These are phyloP conservation scores for Amphirosellinia nigrospora DNA, from an alignment of 495 filamentous ascomycete genomes.

Conservation along the genomic window DNA sequence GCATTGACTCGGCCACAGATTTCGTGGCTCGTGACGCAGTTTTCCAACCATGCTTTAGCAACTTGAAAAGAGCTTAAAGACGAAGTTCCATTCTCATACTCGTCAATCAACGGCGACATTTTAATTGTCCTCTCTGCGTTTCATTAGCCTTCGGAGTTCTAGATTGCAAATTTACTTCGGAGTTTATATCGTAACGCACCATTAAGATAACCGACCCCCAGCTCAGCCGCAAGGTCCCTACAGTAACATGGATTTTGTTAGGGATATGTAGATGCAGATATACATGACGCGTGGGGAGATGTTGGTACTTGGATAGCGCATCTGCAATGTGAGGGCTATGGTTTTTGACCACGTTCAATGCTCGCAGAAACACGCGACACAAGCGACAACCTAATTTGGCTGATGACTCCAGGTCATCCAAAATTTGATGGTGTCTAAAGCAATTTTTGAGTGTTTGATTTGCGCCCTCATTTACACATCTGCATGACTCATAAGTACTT, in stretches of 20 bases:
- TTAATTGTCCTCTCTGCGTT: neutral
- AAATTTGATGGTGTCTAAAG: neutral
- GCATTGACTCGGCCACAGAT: neutral
- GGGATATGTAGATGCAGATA: conserved; percentile 1
- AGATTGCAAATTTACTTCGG: neutral
- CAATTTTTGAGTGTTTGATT: neutral
- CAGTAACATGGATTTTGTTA: neutral
- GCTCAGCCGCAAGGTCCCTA: neutral
- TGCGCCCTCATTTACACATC: neutral
- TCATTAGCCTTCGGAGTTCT: neutral
- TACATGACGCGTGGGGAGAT: neutral
- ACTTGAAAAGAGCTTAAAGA: neutral
- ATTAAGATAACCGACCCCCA: neutral
- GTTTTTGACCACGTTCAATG: conserved; percentile 4
- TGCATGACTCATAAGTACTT: neutral
- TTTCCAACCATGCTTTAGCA: neutral
- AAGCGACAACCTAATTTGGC: neutral
- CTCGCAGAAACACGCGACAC: neutral
- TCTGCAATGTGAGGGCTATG: neutral
- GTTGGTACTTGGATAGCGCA: neutral
- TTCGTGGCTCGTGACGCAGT: neutral
- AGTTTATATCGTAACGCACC: neutral
- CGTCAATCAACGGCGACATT: neutral
- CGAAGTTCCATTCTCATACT: conserved; percentile 3
- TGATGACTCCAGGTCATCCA: neutral